Base-by-base conservation (phyloP, 108 stramenopile species). In the Aurantiochytrium sp. region DNA sequence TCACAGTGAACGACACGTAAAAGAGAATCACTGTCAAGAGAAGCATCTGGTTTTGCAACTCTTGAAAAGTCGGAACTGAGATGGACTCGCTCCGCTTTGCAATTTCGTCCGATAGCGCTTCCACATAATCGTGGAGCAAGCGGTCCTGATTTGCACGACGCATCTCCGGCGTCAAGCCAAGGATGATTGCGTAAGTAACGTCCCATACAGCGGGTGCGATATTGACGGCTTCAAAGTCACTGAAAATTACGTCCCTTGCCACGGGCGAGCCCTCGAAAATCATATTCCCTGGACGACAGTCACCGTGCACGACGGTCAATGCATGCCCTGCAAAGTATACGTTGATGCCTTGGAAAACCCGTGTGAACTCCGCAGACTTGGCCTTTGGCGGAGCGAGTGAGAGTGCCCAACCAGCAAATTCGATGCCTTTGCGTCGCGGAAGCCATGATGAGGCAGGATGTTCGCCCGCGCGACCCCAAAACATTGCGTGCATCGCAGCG, bases 281-380 rank as follows among this genome's bases (percentile, higher is more conserved):
- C 76, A 83, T 83, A 45, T 83, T 83, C 3, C 76, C 76, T 0
- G 76, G 76, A 14, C 76, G 45, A 45, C 76, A 83, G 76, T 83
- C 76, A 35, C 76, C 76, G 5, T 83, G 76, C 6, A 53, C 76
- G 10, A 83, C 49, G 18, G 76, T 83, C 8, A 83, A 45, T 6
- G 76, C 23, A 43, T 35, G n/a, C 19, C 16, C 25, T 12, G 76
- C 45, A 83, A 83, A 83, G 51, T 53, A 83, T 6, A 6, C 28
- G 2, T 83, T 45, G 49, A 47, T 53, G 51, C 49, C 51, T 4
- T 35, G n/a, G 76, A 83, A 83, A 28, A 83, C 12, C 6, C 6
- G 45, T 3, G 6, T 45, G 51, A 83, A 83, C 8, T 14, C 10
- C 45, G 76, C 76, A 12, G 12, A 16, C n/a, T 83, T 83, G 1